Evolutionary conservation across 179 eudicot genomes (phyloP).

Genomic region (Spinacia oleracea): DNA sequence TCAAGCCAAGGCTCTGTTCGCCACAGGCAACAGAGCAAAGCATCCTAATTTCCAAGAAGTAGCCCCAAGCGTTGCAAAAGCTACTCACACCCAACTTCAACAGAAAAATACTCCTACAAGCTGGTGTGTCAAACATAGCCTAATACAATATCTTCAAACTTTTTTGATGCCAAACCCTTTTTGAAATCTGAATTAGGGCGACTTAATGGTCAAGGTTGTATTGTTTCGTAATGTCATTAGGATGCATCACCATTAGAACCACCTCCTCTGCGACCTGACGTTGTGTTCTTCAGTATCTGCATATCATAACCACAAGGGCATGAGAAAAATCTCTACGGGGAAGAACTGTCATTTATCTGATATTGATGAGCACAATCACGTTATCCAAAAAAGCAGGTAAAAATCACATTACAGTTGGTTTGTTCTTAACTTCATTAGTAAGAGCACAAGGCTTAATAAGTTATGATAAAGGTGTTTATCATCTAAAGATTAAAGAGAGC

Average conservation of each 20-base stretch:
- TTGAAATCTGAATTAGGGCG: not conserved
- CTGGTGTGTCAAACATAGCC: constrained; percentile 14
- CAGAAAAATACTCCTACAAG: not conserved
- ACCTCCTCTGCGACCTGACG: constrained; percentile 73
- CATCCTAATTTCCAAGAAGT: not conserved
- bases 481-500: too few relatives aligned
- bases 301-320: not conserved
- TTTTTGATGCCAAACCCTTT: not conserved
- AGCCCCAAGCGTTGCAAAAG: not conserved
- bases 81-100: not conserved
- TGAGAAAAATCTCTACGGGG: constrained; percentile 11
- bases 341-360: not conserved
- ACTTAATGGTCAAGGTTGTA: not conserved
- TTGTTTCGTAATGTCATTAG: constrained; percentile 12
- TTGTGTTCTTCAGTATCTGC: constrained; percentile 94
- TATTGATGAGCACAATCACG: not conserved
- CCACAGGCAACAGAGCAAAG: not conserved
- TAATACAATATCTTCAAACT: not conserved
- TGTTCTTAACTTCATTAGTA: not conserved
- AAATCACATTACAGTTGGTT: not conserved
- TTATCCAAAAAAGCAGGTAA: not conserved
- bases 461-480: not conserved
- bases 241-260: constrained; percentile 37
- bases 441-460: not conserved
- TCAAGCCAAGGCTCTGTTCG: constrained; percentile 4